Percentiles rank a stretch among this genome's conserved stretches.
phyloP scores from a whole-genome alignment of 1,284 basidiomycete genomes.

The Sanghuangporus baumii region DNA sequence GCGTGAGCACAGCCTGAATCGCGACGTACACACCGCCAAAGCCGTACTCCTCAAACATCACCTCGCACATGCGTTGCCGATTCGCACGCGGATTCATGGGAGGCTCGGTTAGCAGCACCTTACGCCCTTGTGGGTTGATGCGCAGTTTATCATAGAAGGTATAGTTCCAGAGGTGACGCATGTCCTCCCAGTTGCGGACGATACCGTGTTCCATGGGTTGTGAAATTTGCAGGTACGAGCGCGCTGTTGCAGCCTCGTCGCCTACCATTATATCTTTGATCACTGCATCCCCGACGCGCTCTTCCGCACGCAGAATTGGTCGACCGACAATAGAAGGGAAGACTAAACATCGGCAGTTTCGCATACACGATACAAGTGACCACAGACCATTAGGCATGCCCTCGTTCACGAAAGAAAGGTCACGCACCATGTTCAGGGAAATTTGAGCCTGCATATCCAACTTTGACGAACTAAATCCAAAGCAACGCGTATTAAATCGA shows the following conservation, averaged over 20 bases:
- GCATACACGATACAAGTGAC: not conserved
- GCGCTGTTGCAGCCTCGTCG: constrained; percentile 90
- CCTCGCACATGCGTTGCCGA: constrained; percentile 90
- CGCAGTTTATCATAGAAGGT: constrained; percentile 96
- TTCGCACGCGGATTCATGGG: constrained; percentile 98
- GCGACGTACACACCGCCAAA: constrained; percentile 96
- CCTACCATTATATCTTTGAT: constrained; percentile 99
- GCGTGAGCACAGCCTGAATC: constrained; percentile 96
- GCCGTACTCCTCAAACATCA: constrained; percentile 99
- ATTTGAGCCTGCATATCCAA: constrained; percentile 96
- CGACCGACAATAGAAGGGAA: constrained; percentile 97
- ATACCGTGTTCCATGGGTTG: constrained; percentile 99
- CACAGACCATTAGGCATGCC: not conserved
- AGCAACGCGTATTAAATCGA: not conserved
- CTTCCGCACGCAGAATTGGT: constrained; percentile 96
- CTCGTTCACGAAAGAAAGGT: not conserved
- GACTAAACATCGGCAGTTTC: constrained; percentile 43
- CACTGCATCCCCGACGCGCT: constrained; percentile 75
- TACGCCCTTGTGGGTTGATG: constrained; percentile 83
- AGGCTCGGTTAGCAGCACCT: constrained; percentile 96
- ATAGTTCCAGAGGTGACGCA: constrained; percentile 98
- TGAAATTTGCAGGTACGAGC: constrained; percentile 93
- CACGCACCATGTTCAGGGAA: constrained; percentile 92
- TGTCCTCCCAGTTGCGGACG: constrained; percentile 98
- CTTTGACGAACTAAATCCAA: constrained; percentile 85